These are phyloP conservation scores for Odontarrhena argentea DNA, from an alignment of 345 rosid species.

Conservation along the genomic window DNA sequence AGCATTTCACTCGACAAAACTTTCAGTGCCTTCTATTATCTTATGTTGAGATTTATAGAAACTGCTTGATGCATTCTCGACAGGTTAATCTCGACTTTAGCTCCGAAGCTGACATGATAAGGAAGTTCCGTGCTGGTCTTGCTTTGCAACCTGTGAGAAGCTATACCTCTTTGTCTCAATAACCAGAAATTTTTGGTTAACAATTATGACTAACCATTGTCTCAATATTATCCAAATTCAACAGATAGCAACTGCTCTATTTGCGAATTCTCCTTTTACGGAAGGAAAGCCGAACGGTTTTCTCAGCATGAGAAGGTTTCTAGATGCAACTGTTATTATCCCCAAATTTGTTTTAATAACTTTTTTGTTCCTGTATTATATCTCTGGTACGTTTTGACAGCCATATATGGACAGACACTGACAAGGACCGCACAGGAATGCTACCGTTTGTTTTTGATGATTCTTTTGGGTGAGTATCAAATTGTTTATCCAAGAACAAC, in stretches of 20 bases:
- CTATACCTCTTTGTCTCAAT: conserved; percentile 28
- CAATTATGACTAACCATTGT: conserved; percentile 18
- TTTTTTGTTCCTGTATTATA: conserved; percentile 24
- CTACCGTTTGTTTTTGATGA: conserved; percentile 95
- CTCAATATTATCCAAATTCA: conserved; percentile 42
- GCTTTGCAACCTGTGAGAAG: conserved; percentile 93
- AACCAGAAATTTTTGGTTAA: conserved; percentile 1
- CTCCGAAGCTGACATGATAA: conserved; percentile 97
- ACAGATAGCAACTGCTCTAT: conserved; percentile 98
- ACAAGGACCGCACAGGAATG: conserved; percentile 89
- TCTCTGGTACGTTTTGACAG: conserved; percentile 52
- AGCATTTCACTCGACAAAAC: not conserved
- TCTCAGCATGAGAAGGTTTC: conserved; percentile 97
- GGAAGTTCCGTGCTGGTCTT: conserved; percentile 93
- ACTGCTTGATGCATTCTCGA: conserved; percentile 21
- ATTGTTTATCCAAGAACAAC: conserved; percentile 5
- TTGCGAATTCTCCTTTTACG: conserved; percentile 97
- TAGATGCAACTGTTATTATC: conserved; percentile 17
- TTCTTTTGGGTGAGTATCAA: conserved; percentile 78
- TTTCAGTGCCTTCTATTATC: not conserved
- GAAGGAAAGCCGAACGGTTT: conserved; percentile 98
- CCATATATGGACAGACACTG: conserved; percentile 96
- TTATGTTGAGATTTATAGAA: conserved; percentile 9
- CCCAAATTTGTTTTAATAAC: not conserved
- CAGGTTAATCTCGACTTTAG: conserved; percentile 97